phyloP scores from a whole-genome alignment of 2,329 filamentous ascomycete genomes.

The Pseudogymnoascus sp. region DNA sequence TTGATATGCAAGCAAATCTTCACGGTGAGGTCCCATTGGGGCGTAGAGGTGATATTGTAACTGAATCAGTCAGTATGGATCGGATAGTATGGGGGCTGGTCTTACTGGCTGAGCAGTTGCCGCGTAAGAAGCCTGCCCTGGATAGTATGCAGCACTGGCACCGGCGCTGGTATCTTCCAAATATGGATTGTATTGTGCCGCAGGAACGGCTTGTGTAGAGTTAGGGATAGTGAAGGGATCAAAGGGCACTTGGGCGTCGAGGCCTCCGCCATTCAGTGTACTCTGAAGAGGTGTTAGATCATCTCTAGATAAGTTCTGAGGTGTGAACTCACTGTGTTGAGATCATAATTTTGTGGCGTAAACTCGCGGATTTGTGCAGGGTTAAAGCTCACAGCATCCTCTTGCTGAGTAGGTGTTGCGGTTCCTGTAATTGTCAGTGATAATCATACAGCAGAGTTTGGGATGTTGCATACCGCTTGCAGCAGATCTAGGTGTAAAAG shows the following conservation, averaged over 20 bases:
- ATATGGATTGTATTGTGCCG: slow-evolving; percentile 66
- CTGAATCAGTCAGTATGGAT: slow-evolving; percentile 35
- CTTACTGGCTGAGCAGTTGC: slow-evolving; percentile 54
- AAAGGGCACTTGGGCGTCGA: slow-evolving; percentile 45
- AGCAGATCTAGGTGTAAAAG: slow-evolving; percentile 68
- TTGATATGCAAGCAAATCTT: slow-evolving; percentile 79
- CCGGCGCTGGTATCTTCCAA: slow-evolving; percentile 57
- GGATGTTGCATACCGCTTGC: slow-evolving; percentile 27
- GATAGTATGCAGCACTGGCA: slow-evolving; percentile 60
- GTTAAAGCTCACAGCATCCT: slow-evolving; percentile 45
- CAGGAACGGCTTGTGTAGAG: slow-evolving; percentile 44
- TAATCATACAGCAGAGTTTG: neutral
- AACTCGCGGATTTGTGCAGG: slow-evolving; percentile 54
- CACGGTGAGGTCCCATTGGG: slow-evolving; percentile 73
- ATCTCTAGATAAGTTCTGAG: neutral
- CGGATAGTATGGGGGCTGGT: slow-evolving; percentile 10
- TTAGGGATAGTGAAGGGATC: slow-evolving; percentile 60
- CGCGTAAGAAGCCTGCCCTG: slow-evolving; percentile 46
- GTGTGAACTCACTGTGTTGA: slow-evolving; percentile 40
- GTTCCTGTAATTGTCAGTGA: slow-evolving; percentile 25
- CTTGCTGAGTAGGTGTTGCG: slow-evolving; percentile 27
- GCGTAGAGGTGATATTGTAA: slow-evolving; percentile 92
- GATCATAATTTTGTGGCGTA: slow-evolving; percentile 49
- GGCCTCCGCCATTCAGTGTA: slow-evolving; percentile 41
- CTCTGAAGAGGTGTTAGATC: slow-evolving; percentile 24